Base-by-base conservation (phyloP, 768 basidiomycete species). In the Russula virescens region DNA sequence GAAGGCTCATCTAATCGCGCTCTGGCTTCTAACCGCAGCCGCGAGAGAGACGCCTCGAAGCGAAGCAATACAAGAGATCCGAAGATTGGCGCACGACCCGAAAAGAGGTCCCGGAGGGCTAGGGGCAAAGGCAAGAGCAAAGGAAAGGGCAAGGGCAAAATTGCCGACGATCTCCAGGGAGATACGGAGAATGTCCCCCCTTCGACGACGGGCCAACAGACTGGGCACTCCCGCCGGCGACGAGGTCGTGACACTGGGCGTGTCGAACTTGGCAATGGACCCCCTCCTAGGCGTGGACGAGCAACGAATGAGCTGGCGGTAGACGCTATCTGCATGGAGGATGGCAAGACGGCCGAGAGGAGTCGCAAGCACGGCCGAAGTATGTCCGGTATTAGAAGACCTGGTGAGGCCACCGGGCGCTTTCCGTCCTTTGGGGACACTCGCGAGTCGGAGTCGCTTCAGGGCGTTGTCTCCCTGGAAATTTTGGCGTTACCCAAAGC, bases 141-240 rank as follows among this genome's bases (percentile, higher is more conserved):
- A 18, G 47, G 57, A 14, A 58, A 52, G 35, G 56, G 62, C 9
- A 54, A 26, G 7, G 47, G 19, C 31, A 63, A 58, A 31, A n/a
- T 25, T 23, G n/a, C 57, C 3, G 19, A 14, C 2, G 21, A 38
- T 13, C 21, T 4, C 2, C 62, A 31, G 23, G 57, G 53, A 18
- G 62, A 43, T 18, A 45, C 18, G 6, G 62, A 63, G 35, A 63
- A 63, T 21, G 8, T 48, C 3, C 58, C 62, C n/a, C 62, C 62
- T 43, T 46, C 40, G 10, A 5, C 46, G 18, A n/a, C 19, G 23
- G n/a, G n/a, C n/a, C 57, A n/a, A 58, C 43, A 58, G 51, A 52
- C 46, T 42, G 38, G n/a, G 9, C 11, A n/a, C 6, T n/a, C 51
- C 21, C 57, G 46, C 18, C 51, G 52, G 1, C 57, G 57, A 18